These are phyloP conservation scores for Aureobasidium vineae DNA, from an alignment of 2,329 filamentous ascomycete species.

Conservation along the genomic window DNA sequence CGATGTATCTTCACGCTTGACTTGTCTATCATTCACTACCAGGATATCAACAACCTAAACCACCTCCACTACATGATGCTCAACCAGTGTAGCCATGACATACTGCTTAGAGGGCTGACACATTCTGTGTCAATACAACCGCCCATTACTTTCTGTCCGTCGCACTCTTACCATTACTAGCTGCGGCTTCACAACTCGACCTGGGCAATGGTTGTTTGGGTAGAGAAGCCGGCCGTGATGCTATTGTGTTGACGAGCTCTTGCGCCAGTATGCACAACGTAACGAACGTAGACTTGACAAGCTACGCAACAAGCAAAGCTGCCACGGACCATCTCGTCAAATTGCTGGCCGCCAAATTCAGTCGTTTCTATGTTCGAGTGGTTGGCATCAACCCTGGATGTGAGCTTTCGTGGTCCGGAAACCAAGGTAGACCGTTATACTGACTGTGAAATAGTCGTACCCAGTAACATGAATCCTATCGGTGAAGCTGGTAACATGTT, in stretches of 20 bases:
- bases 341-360: slow-evolving; percentile 52
- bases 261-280: slow-evolving; percentile 55
- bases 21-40: no score
- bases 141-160: slow-evolving; percentile 53
- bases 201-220: slow-evolving; percentile 36
- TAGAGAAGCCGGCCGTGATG: slow-evolving; percentile 46
- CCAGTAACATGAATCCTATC: slow-evolving; percentile 48
- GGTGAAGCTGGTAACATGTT: slow-evolving; percentile 45
- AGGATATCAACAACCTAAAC: no score
- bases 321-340: slow-evolving; percentile 54
- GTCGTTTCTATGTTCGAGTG: slow-evolving; percentile 46
- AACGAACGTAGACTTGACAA: slow-evolving; percentile 54
- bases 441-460: slow-evolving; percentile 40
- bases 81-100: no score
- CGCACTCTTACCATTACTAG: slow-evolving; percentile 48
- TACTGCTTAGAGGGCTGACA: no score
- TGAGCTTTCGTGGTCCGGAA: slow-evolving; percentile 26
- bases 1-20: no score
- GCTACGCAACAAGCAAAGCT: slow-evolving; percentile 53
- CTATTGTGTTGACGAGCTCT: slow-evolving; percentile 51
- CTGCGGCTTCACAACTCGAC: slow-evolving; percentile 40
- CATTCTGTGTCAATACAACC: slow-evolving; percentile 51
- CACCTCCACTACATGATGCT: no score
- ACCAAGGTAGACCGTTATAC: neutral
- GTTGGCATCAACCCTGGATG: slow-evolving; percentile 48